Evolutionary conservation across 169 alveolate genomes (phyloP), one percentile per base, ranked within the genome.

Genomic region (Plasmodium relictum): DNA sequence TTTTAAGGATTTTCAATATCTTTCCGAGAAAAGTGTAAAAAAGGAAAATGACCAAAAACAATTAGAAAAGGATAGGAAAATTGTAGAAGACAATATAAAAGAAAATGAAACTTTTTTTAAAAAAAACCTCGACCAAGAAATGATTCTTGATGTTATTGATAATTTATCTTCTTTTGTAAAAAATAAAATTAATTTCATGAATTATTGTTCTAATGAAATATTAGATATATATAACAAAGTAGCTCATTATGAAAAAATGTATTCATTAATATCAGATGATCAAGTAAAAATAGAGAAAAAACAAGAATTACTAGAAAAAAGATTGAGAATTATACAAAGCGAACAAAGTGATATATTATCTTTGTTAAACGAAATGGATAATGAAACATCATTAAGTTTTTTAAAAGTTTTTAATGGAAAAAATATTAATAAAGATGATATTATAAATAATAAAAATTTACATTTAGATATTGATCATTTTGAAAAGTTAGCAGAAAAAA

Each of bases 131-230:
- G 91, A 83, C 44, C 68, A 83, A 62, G 91, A 83, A 83, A 68
- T 83, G 91, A 58, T 69, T 54, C 39, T 83, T 54, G 91, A 83
- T 31, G 83, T 83, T 41, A 83, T 83, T 72, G 69, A 71, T 83
- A 83, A 83, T 62, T 72, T 83, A 59, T 83, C 91, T 45, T 83
- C 91, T 6, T 83, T 83, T 83, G 91, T 83, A 66, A 83, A 83
- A 83, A 83, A 83, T 83, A 83, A 83, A 83, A 83, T 83, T 71
- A 83, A 83, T 83, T 83, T 83, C 45, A 83, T 83, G 91, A 83
- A 83, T 83, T 83, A 83, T 68, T 83, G 91, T 83, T 83, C 91
- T 39, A 83, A 83, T 68, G 91, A 83, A 83, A 83, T 83, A 3
- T 54, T 83, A 59, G 91, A 83, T 59, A 83, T 68, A 68, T 83